Evolutionary conservation across 768 basidiomycete species (phyloP), one percentile per base, ranked within the genome.

Genomic region (Austroboletus festivus): DNA sequence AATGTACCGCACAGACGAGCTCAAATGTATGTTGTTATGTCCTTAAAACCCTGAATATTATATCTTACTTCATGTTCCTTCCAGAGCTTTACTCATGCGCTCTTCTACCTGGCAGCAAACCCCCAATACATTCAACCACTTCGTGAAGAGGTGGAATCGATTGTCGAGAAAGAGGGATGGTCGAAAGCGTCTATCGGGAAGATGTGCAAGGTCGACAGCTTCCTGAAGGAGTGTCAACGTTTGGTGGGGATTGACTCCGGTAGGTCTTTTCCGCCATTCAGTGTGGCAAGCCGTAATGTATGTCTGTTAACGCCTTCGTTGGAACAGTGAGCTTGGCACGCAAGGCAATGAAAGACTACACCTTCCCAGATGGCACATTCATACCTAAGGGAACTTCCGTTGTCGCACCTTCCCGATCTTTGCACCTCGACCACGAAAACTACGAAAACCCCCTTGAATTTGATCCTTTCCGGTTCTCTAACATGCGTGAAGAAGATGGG

Each of bases 391-490:
- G 68, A 21, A 59, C 61, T 11, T 56, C 55, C 33, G 24, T 72
- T 4, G 50, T 64, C 3, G 57, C 56, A 22, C 58, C 67, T 12
- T 44, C 58, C 11, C 52, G 57, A 38, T 57, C 60, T 10, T 39
- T 60, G 6, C 66, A 68, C 44, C 53, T 42, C 47, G 60, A 61
- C 43, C 34, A 44, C 2, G 34, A 47, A 19, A 16, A 43, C 19
- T 74, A 76, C 39, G 52, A 65, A 9, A 60, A 71, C 22, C 55
- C 74, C 5, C 23, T 62, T 6, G 53, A 48, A 5, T 75, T 82
- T 51, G 71, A 79, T 33, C 73, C 73, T 0, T 78, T 75, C 62
- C 76, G 80, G n/a, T 81, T 78, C 53, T 67, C 65, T 2, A 56
- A 67, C 11, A 65, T 71, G 52, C 57, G 68, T 45, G 67, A 73